phyloP scores from a whole-genome alignment of 768 basidiomycete species.

The Crepidotus variabilis region DNA sequence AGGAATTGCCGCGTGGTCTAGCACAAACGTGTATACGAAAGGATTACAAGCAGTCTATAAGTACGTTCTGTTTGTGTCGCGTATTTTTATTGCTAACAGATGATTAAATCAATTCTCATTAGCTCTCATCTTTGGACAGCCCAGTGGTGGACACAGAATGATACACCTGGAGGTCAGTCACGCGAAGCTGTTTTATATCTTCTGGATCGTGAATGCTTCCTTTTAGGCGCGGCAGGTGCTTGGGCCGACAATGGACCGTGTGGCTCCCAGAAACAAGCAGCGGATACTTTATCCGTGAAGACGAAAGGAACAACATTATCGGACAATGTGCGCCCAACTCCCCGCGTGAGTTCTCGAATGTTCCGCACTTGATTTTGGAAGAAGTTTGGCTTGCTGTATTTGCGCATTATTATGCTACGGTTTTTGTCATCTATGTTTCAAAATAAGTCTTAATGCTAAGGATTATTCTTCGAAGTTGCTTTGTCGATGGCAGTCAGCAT shows the following conservation, averaged over 20 bases:
- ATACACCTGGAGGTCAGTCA: conserved; percentile 45
- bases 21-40: conserved; percentile 42
- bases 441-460: too few relatives aligned
- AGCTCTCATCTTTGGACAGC: conserved; percentile 43
- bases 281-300: conserved; percentile 13
- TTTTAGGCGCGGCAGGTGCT: conserved; percentile 41
- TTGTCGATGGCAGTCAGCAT: neutral
- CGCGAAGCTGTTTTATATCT: too few relatives aligned
- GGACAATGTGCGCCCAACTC: neutral
- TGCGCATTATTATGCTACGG: too few relatives aligned
- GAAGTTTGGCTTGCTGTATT: neutral
- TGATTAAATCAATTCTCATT: conserved; percentile 1
- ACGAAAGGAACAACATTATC: conserved; percentile 5
- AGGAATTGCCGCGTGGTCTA: conserved; percentile 50
- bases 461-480: too few relatives aligned
- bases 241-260: conserved; percentile 61
- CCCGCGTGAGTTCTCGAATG: conserved; percentile 17
- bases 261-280: conserved; percentile 18
- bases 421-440: too few relatives aligned
- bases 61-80: conserved; percentile 24
- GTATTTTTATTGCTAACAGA: conserved; percentile 3
- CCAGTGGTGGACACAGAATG: conserved; percentile 60
- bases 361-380: conserved; percentile 19
- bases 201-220: too few relatives aligned
- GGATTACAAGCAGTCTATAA: conserved; percentile 48